Evolutionary conservation across 116 monocot genomes (phyloP).

Genomic region (Zostera marina): DNA sequence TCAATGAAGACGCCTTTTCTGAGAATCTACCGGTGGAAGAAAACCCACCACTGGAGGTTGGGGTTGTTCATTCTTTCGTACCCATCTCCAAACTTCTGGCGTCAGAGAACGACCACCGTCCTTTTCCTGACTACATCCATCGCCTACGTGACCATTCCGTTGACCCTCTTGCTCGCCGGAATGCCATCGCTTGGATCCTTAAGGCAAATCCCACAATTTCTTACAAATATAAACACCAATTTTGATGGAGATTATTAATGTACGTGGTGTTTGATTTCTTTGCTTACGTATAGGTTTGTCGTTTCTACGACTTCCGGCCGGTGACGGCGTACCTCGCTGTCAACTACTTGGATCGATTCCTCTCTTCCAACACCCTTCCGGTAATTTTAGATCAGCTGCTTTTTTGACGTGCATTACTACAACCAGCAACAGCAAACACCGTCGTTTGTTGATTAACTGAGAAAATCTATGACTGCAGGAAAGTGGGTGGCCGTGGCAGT

Average conservation of each 20-base stretch:
- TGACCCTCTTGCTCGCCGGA: slow-evolving; percentile 34
- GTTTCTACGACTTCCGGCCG: slow-evolving; percentile 34
- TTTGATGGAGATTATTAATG: neutral
- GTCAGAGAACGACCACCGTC: slow-evolving; percentile 28
- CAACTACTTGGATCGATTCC: slow-evolving; percentile 78
- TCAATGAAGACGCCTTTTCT: too few relatives aligned
- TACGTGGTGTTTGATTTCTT: neutral
- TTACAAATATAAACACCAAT: too few relatives aligned
- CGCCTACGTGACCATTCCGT: slow-evolving; percentile 19
- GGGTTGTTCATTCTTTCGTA: too few relatives aligned
- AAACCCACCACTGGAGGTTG: too few relatives aligned
- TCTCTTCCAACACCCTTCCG: slow-evolving; percentile 39
- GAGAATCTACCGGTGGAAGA: too few relatives aligned
- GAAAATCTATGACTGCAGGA: slow-evolving; percentile 1
- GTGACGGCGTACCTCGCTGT: slow-evolving; percentile 69
- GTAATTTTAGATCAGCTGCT: slow-evolving; percentile 24
- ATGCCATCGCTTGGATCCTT: slow-evolving; percentile 65
- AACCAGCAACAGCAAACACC: neutral
- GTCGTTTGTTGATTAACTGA: neutral
- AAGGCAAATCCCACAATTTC: slow-evolving; percentile 17
- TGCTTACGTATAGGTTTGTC: slow-evolving; percentile 24
- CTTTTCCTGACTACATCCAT: slow-evolving; percentile 20
- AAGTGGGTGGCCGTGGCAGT: slow-evolving; percentile 56
- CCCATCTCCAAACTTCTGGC: slow-evolving; percentile 12
- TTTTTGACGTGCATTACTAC: neutral